phyloP scores from a whole-genome alignment of 257 asterid genomes.

The Solanum arcanum region DNA sequence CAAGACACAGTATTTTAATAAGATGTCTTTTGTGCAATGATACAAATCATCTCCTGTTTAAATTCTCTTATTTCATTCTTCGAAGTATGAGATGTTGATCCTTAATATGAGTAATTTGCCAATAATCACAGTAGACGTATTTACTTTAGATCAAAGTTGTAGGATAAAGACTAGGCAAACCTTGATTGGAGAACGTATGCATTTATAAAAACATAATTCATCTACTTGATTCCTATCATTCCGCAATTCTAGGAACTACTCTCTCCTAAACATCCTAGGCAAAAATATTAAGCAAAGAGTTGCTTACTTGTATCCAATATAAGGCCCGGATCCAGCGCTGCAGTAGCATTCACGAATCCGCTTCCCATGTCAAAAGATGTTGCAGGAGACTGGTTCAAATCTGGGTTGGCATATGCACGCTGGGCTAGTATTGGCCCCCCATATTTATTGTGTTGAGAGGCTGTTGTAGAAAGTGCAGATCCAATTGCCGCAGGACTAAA shows the following conservation, averaged over 20 bases:
- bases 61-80: neutral
- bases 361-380: conserved; percentile 98
- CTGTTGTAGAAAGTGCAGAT: conserved; percentile 89
- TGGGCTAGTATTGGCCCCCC: conserved; percentile 90
- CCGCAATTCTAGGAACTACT: neutral
- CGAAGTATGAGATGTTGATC: neutral
- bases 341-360: conserved; percentile 91
- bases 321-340: conserved; percentile 89
- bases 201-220: neutral
- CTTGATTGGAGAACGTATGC: neutral
- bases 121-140: neutral
- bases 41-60: neutral
- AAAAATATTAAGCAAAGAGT: neutral
- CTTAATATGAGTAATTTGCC: neutral
- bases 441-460: conserved; percentile 52
- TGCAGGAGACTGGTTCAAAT: conserved; percentile 82
- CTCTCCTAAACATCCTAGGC: neutral
- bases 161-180: neutral
- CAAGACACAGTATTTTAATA: neutral
- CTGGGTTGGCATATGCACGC: conserved; percentile 86
- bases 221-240: neutral
- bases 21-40: neutral
- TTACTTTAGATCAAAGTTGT: neutral
- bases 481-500: conserved; percentile 79
- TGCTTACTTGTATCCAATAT: conserved; percentile 72